These are phyloP conservation scores for Acorus gramineus DNA, from an alignment of 106 monocot genomes.

Conservation along the genomic window DNA sequence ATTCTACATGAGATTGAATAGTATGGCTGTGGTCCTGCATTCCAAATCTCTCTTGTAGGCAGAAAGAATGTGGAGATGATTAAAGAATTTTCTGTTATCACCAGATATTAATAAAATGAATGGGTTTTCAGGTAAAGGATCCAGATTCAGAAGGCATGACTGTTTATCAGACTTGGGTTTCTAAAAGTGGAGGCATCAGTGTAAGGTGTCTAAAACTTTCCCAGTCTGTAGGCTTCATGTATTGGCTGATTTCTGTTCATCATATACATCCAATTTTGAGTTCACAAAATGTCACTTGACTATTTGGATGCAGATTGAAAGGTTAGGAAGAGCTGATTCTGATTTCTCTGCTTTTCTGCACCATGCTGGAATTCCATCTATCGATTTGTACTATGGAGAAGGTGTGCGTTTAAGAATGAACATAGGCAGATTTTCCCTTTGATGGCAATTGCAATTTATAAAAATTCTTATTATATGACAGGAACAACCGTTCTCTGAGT, in stretches of 20 bases:
- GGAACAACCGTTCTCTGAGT: too few species aligned
- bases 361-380: slow-evolving; percentile 70
- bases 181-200: slow-evolving; percentile 32
- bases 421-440: too few species aligned
- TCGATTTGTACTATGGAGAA: slow-evolving; percentile 72
- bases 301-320: slow-evolving; percentile 43
- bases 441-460: too few species aligned
- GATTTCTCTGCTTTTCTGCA: slow-evolving; percentile 83
- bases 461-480: too few species aligned
- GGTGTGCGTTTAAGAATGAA: slow-evolving; percentile 20
- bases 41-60: too few species aligned
- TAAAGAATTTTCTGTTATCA: too few species aligned
- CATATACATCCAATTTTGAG: background rate
- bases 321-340: slow-evolving; percentile 76
- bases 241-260: background rate
- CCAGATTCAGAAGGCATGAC: slow-evolving; percentile 46
- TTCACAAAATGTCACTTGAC: slow-evolving; percentile 5
- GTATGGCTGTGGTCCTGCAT: too few species aligned
- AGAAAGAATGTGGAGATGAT: too few species aligned
- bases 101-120: background rate
- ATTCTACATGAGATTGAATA: too few species aligned
- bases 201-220: slow-evolving; percentile 34
- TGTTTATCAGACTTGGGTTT: slow-evolving; percentile 55
- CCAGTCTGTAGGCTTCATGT: background rate
- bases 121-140: slow-evolving; percentile 50